These are phyloP conservation scores for Trametes polyzona DNA, from an alignment of 1,284 basidiomycete species.

Conservation along the genomic window DNA sequence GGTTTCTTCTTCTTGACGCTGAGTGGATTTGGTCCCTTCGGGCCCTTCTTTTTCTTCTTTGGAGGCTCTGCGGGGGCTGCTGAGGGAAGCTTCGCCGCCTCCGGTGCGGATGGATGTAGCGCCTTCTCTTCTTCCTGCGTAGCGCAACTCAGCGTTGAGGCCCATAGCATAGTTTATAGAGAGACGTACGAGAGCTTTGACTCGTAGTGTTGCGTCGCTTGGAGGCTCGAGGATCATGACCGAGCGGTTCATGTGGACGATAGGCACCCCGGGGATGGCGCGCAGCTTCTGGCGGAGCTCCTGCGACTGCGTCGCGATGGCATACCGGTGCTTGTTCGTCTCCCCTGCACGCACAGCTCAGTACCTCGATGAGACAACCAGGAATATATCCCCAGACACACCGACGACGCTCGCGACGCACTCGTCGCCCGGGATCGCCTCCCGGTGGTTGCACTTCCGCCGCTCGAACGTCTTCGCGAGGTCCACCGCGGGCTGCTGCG, in stretches of 20 bases:
- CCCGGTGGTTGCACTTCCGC: conserved; percentile 92
- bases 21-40: conserved; percentile 91
- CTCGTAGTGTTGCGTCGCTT: conserved; percentile 71
- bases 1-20: conserved; percentile 87
- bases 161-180: background rate
- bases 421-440: conserved; percentile 80
- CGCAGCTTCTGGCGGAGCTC: conserved; percentile 69
- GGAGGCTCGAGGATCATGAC: conserved; percentile 92
- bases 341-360: conserved; percentile 53
- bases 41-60: conserved; percentile 69
- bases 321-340: conserved; percentile 91
- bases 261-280: conserved; percentile 78
- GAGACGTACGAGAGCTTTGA: conserved; percentile 63
- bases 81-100: conserved; percentile 45
- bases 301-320: conserved; percentile 80
- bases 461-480: conserved; percentile 93
- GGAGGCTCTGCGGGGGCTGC: conserved; percentile 42
- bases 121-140: conserved; percentile 62
- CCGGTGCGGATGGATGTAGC: conserved; percentile 50
- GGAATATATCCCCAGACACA: conserved; percentile 39
- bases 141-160: background rate
- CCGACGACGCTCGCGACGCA: conserved; percentile 86
- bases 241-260: conserved; percentile 87
- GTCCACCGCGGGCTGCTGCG: conserved; percentile 75
- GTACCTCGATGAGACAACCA: background rate